Base-by-base conservation (phyloP, 2,329 filamentous ascomycete genomes). In the Grosmannia serpens region DNA sequence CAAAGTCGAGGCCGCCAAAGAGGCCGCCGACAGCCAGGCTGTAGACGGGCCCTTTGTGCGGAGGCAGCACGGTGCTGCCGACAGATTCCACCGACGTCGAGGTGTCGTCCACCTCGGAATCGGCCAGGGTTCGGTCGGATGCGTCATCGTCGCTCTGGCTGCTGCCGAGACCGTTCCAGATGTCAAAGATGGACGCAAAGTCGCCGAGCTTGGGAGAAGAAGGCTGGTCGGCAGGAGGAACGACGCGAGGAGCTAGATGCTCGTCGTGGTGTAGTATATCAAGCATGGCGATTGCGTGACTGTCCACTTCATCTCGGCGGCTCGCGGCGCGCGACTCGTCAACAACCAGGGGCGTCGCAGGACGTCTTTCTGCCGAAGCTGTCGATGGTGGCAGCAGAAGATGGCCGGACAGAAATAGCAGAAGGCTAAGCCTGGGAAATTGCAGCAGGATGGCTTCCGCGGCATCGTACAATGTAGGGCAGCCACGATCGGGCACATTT, bases 171-270 rank as follows among this genome's bases (percentile, higher is more conserved):
- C 31, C 38, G 7, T 46, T 29, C 31, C 33, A 59, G n/a, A 44
- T 24, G 24, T 51, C 44, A 20, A 60, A 58, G n/a, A 60, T 46
- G 11, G 47, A 56, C 17, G 47, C 17, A 6, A 64, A 64, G 31
- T 64, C 53, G 50, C 63, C 63, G 9, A 64, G 59, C 22, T 44
- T 58, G 26, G 59, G 59, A 47, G 59, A 29, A 5, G 60, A 29
- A 5, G 60, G 55, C 22, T 55, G 58, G 1, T 35, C 44, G 11
- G 22, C 26, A n/a, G 55, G 20, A 2, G 31, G 22, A 17, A 11
- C 17, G 27, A 29, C 10, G 3, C 46, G 46, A 38, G 35, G 33
- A 15, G 10, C 31, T 54, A 54, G 7, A 54, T 41, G 15, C 26
- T 38, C 53, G n/a, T 54, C 53, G 35, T 26, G 31, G 44, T 26